Conservation (phyloP, 140 eudicot species). For the Bidens hawaiensis region DNA sequence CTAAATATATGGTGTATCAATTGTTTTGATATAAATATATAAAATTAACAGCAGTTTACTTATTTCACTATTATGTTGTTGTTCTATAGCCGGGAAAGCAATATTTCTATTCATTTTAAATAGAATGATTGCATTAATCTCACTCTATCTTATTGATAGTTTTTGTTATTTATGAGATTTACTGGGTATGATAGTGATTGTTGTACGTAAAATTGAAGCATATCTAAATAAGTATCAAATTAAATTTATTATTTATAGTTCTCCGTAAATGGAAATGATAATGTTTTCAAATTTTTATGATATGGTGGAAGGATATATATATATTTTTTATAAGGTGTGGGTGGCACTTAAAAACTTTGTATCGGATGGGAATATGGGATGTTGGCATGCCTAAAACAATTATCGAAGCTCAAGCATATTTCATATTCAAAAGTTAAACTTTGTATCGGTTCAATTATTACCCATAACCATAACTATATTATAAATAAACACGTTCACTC, state of each 20-base stretch:
- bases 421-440: neutral
- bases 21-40: neutral
- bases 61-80: no score
- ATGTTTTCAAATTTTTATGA: neutral
- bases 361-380: neutral
- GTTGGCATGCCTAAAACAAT: neutral
- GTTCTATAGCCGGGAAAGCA: no score
- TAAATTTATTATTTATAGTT: neutral
- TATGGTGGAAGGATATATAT: neutral
- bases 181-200: no score
- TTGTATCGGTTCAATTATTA: no score
- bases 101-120: no score
- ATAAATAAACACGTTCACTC: no score
- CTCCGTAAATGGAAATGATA: neutral
- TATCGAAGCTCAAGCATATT: neutral
- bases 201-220: neutral
- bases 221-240: no score
- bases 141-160: no score
- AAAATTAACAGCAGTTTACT: neutral
- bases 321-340: neutral
- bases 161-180: no score
- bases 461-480: no score
- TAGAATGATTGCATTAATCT: no score
- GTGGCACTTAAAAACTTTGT: constrained; percentile 1
- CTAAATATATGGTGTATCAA: neutral